Evolutionary conservation across 2,329 filamentous ascomycete species (phyloP).

Genomic region (Penicillium frequentans): DNA sequence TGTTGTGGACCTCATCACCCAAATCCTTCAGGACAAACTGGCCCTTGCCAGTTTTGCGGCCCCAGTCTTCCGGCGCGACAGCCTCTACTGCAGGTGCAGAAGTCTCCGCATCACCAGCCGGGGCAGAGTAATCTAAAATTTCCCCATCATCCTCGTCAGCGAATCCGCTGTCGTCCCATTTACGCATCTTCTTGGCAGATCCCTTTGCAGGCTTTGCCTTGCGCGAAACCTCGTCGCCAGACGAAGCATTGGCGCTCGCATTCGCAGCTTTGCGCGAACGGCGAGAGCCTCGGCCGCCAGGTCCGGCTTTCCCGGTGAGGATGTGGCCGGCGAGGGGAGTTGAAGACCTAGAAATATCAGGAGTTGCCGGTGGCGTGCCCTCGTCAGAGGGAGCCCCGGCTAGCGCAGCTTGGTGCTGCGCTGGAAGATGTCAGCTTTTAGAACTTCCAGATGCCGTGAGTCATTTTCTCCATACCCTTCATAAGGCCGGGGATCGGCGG

Average conservation of each 20-base stretch:
- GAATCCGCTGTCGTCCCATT: slow-evolving; percentile 87
- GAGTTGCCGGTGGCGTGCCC: slow-evolving; percentile 67
- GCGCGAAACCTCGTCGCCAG: slow-evolving; percentile 75
- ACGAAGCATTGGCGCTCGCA: slow-evolving; percentile 58
- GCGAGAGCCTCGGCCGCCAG: slow-evolving; percentile 74
- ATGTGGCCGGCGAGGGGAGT: slow-evolving; percentile 70
- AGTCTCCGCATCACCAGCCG: slow-evolving; percentile 56
- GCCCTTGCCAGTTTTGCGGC: slow-evolving; percentile 78
- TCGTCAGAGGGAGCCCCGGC: slow-evolving; percentile 58
- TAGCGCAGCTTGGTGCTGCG: slow-evolving; percentile 47
- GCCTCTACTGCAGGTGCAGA: slow-evolving; percentile 65
- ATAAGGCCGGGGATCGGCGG: slow-evolving; percentile 54
- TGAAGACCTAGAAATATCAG: slow-evolving; percentile 74
- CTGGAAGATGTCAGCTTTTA: slow-evolving; percentile 30
- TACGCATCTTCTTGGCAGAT: slow-evolving; percentile 75
- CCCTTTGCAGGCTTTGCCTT: slow-evolving; percentile 55
- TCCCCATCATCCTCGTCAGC: slow-evolving; percentile 80
- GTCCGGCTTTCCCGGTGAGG: slow-evolving; percentile 71
- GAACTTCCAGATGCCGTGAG: neutral
- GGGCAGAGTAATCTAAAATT: slow-evolving; percentile 85
- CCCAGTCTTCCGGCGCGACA: slow-evolving; percentile 79
- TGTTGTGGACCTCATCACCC: slow-evolving; percentile 88
- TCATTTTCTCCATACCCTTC: slow-evolving; percentile 39
- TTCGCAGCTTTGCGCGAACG: slow-evolving; percentile 71
- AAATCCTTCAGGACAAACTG: slow-evolving; percentile 93